Evolutionary conservation across 495 filamentous ascomycete species (phyloP), one percentile per base, ranked within the genome.

Genomic region (Penicillium roqueforti): DNA sequence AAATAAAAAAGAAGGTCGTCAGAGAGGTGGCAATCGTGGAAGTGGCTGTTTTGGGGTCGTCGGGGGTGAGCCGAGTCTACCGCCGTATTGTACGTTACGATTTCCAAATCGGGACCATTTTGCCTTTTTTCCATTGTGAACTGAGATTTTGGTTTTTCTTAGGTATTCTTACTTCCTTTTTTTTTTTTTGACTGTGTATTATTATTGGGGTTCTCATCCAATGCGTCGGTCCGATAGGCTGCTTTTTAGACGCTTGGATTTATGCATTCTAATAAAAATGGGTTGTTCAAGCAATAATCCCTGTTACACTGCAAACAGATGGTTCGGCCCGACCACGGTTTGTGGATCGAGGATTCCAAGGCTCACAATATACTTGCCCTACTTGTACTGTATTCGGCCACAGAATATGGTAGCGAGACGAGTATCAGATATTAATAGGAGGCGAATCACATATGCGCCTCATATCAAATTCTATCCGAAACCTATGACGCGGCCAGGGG

Each of bases 401-500:
- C 18, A 39, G 5, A 16, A 23, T 6, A 25, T 47, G 34, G 31
- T 49, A 38, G 47, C 47, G 47, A 50, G 23, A 19, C 29, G 13
- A 31, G 20, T 23, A 14, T 23, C 16, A 47, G 13, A 37, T 26
- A 50, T 39, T 25, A 38, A 50, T 29, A 48, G 19, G 13, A 43
- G 6, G 46, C 29, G 29, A 34, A 52, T 43, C 29, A 50, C 14
- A 36, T 53, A 56, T 25, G 20, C 8, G 38, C 6, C 28, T 54
- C 6, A 32, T 51, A 34, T 40, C 26, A 25, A 49, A 45, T 39
- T 40, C 22, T 52, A 59, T 59, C 44, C 52, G 49, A 59, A 59
- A 62, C 56, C 26, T 44, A 59, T 62, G 56, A 62, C 56, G 59
- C 48, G 59, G 56, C 59, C 38, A 39, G 46, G 28, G 34, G 47